Percentiles rank a stretch among this genome's conserved stretches.
Evolutionary conservation across 2,329 filamentous ascomycete species (phyloP).

Genomic region (Rutstroemia sp.): DNA sequence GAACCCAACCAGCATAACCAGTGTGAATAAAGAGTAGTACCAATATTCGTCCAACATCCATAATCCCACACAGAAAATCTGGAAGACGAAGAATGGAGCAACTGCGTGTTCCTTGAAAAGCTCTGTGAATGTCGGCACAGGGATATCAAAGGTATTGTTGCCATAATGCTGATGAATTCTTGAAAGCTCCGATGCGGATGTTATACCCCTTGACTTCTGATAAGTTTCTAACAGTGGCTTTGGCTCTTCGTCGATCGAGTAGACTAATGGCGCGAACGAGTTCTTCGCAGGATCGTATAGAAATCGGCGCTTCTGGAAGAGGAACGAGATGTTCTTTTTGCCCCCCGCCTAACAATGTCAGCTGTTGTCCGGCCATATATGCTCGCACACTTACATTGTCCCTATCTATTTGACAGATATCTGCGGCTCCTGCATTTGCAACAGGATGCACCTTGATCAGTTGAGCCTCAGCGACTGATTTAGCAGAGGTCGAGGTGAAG

Average conservation of each 20-base stretch:
- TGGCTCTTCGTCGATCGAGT: conserved; percentile 77
- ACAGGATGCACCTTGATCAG: conserved; percentile 90
- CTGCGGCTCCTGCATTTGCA: conserved; percentile 79
- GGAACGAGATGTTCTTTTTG: conserved; percentile 74
- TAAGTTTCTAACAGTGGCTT: conserved; percentile 73
- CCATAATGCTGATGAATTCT: conserved; percentile 89
- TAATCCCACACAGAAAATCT: conserved; percentile 94
- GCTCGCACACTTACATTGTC: conserved; percentile 49
- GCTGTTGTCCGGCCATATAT: background rate
- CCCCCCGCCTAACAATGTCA: conserved; percentile 50
- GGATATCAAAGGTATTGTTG: conserved; percentile 93
- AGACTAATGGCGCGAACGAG: conserved; percentile 75
- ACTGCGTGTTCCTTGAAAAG: conserved; percentile 98
- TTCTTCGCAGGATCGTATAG: conserved; percentile 67
- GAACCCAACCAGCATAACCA: conserved; percentile 96
- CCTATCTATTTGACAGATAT: conserved; percentile 75
- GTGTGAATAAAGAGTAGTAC: conserved; percentile 98
- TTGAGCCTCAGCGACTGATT: conserved; percentile 63
- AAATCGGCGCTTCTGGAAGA: conserved; percentile 98
- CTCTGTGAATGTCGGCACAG: conserved; percentile 90
- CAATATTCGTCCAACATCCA: conserved; percentile 99
- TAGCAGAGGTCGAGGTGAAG: conserved; percentile 71
- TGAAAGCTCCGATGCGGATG: conserved; percentile 66
- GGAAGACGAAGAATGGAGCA: conserved; percentile 98
- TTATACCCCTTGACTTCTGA: conserved; percentile 72